Percentiles rank a stretch among this genome's conserved stretches.
These are phyloP conservation scores for Kalmusia sp. DNA, from an alignment of 2,329 filamentous ascomycete species.

Conservation along the genomic window DNA sequence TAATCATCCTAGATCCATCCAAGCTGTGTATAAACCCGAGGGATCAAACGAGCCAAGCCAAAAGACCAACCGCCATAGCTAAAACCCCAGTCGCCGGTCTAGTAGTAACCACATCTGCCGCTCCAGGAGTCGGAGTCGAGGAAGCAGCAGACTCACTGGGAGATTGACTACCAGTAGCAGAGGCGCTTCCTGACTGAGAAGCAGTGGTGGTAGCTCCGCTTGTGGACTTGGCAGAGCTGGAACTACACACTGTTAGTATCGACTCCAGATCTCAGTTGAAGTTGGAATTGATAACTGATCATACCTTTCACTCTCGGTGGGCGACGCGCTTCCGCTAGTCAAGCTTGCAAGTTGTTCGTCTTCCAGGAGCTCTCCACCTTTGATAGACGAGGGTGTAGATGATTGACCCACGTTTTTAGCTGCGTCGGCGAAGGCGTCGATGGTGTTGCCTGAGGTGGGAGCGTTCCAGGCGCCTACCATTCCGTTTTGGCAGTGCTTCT, in stretches of 20 bases:
- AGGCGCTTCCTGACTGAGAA: neutral
- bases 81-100: neutral
- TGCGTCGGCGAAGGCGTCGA: slow-evolving; percentile 9
- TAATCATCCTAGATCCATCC: too few relatives aligned
- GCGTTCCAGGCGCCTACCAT: slow-evolving; percentile 32
- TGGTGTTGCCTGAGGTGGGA: slow-evolving; percentile 13
- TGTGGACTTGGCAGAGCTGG: neutral
- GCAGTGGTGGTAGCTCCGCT: neutral
- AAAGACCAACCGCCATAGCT: slow-evolving; percentile 8
- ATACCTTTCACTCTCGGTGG: slow-evolving; percentile 6
- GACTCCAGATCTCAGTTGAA: neutral
- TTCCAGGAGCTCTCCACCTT: slow-evolving; percentile 22
- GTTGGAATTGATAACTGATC: neutral
- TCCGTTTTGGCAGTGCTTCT: slow-evolving; percentile 29
- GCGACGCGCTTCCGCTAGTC: neutral
- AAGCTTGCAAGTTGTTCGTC: slow-evolving; percentile 22
- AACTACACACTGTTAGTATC: neutral
- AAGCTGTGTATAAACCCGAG: too few relatives aligned
- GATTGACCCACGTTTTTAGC: slow-evolving; percentile 1
- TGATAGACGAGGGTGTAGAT: slow-evolving; percentile 11
- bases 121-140: neutral
- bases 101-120: neutral
- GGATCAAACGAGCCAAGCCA: slow-evolving; percentile 8
- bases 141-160: neutral
- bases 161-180: neutral